A percentile compares a stretch with the other conserved stretches of the same genome.
These are phyloP conservation scores for Morella rubra DNA, from an alignment of 306 rosid species.

Conservation along the genomic window DNA sequence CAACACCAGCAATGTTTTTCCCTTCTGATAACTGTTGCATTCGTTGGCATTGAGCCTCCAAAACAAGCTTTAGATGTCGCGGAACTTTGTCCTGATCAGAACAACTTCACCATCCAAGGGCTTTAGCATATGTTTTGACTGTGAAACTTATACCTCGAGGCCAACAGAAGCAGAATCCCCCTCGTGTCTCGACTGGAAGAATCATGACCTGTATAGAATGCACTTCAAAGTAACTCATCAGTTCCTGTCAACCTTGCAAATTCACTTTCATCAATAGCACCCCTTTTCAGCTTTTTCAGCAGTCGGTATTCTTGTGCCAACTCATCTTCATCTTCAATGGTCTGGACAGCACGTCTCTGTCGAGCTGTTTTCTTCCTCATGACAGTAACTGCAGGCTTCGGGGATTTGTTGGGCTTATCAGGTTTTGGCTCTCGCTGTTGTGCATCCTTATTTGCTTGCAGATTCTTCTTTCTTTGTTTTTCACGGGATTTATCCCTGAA, in stretches of 20 bases:
- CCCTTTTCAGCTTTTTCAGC: conserved; percentile 83
- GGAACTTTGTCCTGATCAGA: conserved; percentile 7
- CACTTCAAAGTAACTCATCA: conserved; percentile 65
- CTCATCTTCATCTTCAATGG: conserved; percentile 84
- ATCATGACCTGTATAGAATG: conserved; percentile 14
- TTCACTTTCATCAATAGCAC: conserved; percentile 68
- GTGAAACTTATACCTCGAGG: background rate
- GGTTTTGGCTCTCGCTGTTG: conserved; percentile 56
- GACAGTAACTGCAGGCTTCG: conserved; percentile 29
- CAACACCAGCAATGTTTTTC: conserved; percentile 21
- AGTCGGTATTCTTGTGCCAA: conserved; percentile 70
- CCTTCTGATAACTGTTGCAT: conserved; percentile 19
- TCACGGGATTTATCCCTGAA: conserved; percentile 83
- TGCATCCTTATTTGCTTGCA: conserved; percentile 71
- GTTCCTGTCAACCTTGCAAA: conserved; percentile 82
- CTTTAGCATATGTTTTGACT: background rate
- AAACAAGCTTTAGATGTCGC: conserved; percentile 4
- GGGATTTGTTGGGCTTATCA: conserved; percentile 43
- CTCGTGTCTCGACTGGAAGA: conserved; percentile 10
- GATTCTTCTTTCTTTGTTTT: conserved; percentile 84
- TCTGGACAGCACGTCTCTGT: conserved; percentile 85
- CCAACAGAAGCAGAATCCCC: conserved; percentile 10
- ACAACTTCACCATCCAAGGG: conserved; percentile 11
- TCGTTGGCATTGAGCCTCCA: background rate
- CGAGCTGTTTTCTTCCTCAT: conserved; percentile 78